Evolutionary conservation across 1,284 basidiomycete species (phyloP), one percentile per base, ranked within the genome.

Genomic region (Lentinula novae-zelandiae): DNA sequence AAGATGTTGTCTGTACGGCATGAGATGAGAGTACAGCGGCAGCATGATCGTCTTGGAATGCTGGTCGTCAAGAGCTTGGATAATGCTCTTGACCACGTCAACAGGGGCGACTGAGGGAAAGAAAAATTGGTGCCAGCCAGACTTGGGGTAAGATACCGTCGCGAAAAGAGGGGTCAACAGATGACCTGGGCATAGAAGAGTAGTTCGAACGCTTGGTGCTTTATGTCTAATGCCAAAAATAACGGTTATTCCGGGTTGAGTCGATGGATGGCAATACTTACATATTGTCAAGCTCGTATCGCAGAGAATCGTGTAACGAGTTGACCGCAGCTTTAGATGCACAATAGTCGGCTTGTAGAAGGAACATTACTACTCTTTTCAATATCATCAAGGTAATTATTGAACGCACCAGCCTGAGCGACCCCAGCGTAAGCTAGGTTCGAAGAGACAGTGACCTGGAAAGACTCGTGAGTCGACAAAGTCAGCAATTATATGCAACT

Each of bases 291-390:
- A 96, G 82, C 71, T 97, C 95, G 66, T 87, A 90, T 48, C 92
- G 83, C 57, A 97, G 79, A 6, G 89, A 88, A 65, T 93, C 89
- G 65, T 95, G 85, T 50, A 96, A 73, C 33, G 83, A 83, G 20
- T 90, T 78, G 20, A 90, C 69, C 8, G 93, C 94, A 8, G 93
- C 92, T 75, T 96, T 97, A 34, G 92, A 93, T 5, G 93, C 92
- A 70, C 82, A 83, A 70, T 96, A 97, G 73, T 96, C 95, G 68
- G 87, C 92, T 63, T 10, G 60, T 22, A 22, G 3, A 22, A 22
- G 22, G 22, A 22, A 22, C 2, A 22, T 22, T 22, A 22, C 22
- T 22, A 2, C 2, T 22, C 22, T 22, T 22, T 22, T 22, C 22
- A 3, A 22, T 22, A 22, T 22, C 22, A 22, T 8, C 38, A n/a